Evolutionary conservation across 1,139 yeast species (phyloP), one percentile per base, ranked within the genome.

Genomic region (Ashbya aceris): DNA sequence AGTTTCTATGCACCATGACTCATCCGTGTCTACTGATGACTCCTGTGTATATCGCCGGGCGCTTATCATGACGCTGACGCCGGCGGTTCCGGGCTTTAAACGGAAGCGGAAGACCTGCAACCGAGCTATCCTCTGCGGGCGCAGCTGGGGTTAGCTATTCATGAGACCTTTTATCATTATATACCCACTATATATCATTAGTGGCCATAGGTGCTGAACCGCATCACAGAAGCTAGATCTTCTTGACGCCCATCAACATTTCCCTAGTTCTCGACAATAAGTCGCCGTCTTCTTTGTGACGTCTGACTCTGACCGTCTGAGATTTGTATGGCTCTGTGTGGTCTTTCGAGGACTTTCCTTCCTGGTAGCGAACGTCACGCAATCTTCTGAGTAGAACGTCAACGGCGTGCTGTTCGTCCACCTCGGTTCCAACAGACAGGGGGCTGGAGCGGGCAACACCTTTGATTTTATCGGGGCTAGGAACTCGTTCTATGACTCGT

Each of bases 401-500:
- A 10, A 59, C 59, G 2, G 55, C 54, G 26, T 42, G 42, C 31
- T 51, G 49, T 7, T 45, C 47, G 12, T 47, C 46, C 1, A 27
- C 32, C 3, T 45, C 46, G 1, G 45, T 37, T 9, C 47, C 48
- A 11, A 40, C 45, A 38, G 49, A 51, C 30, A 54, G 37, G 37
- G 27, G 41, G 39, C 55, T 59, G 37, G 43, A 42, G 57, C 29
- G n/a, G 11, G n/a, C n/a, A 34, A 11, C 20, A 5, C 4, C 4
- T 6, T 29, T 14, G n/a, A 20, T 23, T n/a, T 14, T 9, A 3
- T 10, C 11, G 3, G 11, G 20, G n/a, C 17, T 20, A 11, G 12
- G 23, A 13, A 10, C 35, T 23, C 27, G 20, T 14, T 80, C 84
- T 38, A 79, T 65, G 53, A 80, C 62, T 50, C 71, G 73, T 66